These are phyloP conservation scores for Vitis rotundifolia DNA, from an alignment of 164 flowering plant genomes.

Conservation along the genomic window DNA sequence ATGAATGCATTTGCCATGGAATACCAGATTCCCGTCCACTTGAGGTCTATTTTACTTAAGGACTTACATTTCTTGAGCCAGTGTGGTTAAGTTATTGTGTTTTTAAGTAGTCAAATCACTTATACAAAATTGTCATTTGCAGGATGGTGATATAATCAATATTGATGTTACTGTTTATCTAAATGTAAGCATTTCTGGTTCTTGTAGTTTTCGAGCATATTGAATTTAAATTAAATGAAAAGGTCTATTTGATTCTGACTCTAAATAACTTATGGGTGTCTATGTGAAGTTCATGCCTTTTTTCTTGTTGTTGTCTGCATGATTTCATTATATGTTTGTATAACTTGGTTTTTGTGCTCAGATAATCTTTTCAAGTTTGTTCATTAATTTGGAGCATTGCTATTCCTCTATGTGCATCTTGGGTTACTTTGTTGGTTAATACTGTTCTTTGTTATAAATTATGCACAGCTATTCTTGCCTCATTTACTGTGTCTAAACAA, in stretches of 20 bases:
- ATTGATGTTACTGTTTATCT: constrained; percentile 95
- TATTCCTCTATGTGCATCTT: too few relatives aligned
- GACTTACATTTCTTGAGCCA: not conserved
- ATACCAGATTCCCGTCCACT: constrained; percentile 94
- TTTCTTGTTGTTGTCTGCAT: not conserved
- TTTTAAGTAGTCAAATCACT: not conserved
- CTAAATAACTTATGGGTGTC: too few relatives aligned
- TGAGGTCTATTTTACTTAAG: constrained; percentile 53
- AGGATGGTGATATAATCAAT: constrained; percentile 98
- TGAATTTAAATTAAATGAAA: constrained; percentile 3
- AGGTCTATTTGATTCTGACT: not conserved
- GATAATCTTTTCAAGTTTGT: too few relatives aligned
- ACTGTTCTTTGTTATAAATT: too few relatives aligned
- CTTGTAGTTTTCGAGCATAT: not conserved
- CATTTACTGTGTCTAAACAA: not conserved
- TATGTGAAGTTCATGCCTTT: not conserved
- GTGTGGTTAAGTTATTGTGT: not conserved
- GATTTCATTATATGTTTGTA: not conserved
- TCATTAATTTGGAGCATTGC: too few relatives aligned
- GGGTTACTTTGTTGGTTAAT: too few relatives aligned
- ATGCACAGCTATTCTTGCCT: too few relatives aligned
- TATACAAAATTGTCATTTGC: constrained; percentile 25
- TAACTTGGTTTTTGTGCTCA: not conserved
- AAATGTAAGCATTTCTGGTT: constrained; percentile 58
- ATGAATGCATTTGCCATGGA: constrained; percentile 99